Conservation (phyloP, 1,284 basidiomycete species). For the Leccinum solheimii region DNA sequence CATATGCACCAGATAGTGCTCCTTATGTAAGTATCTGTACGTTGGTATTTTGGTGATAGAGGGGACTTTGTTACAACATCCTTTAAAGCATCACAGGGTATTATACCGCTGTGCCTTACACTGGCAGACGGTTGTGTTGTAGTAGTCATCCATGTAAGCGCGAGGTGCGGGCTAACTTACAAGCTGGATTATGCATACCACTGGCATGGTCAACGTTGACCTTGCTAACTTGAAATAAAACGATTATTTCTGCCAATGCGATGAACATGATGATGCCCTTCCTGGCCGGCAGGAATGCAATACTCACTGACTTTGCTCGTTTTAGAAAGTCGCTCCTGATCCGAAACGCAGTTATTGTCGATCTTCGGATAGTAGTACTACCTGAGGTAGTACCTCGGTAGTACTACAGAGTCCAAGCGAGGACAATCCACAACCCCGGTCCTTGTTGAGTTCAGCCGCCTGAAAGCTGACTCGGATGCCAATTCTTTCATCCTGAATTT, state of each 20-base stretch:
- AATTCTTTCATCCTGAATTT: too few species aligned
- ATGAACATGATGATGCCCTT: not conserved
- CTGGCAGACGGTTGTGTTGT: not conserved
- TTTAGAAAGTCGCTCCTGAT: not conserved
- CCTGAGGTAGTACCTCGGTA: too few species aligned
- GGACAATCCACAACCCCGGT: too few species aligned
- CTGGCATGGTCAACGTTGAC: not conserved
- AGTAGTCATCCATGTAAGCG: not conserved
- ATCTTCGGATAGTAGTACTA: too few species aligned
- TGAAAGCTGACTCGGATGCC: too few species aligned
- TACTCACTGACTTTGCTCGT: not conserved
- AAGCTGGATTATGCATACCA: not conserved
- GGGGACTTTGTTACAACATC: not conserved
- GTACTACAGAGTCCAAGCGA: too few species aligned
- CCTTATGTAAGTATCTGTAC: not conserved
- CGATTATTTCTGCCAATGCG: not conserved
- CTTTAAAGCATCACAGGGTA: not conserved
- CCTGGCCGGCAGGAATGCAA: not conserved
- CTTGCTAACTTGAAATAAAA: not conserved
- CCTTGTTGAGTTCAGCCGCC: too few species aligned
- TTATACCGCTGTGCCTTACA: not conserved
- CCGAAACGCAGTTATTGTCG: too few species aligned
- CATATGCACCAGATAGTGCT: not conserved
- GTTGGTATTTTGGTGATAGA: not conserved
- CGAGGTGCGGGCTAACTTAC: not conserved